Percentiles rank a stretch among this genome's conserved stretches.
phyloP scores from a whole-genome alignment of 2,329 filamentous ascomycete genomes.

The Fusarium stilboides region DNA sequence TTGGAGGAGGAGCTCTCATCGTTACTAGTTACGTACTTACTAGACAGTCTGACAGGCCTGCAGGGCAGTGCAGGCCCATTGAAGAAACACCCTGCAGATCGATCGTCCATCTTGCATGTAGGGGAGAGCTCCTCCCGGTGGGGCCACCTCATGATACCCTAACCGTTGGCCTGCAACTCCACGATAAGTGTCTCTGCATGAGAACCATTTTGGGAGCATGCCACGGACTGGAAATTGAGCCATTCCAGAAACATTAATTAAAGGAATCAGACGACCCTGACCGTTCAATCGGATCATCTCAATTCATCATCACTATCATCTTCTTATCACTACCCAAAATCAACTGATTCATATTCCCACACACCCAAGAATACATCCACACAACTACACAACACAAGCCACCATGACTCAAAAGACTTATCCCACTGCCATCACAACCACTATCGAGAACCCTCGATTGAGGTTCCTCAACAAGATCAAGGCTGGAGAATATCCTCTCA shows the following conservation, averaged over 20 bases:
- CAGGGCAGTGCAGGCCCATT: background rate
- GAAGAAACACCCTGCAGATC: background rate
- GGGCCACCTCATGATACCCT: background rate
- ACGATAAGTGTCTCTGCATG: background rate
- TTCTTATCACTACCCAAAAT: background rate
- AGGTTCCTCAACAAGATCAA: conserved; percentile 61
- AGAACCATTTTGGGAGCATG: background rate
- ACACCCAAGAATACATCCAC: background rate
- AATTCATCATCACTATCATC: background rate
- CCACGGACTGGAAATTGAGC: background rate
- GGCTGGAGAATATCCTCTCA: conserved; percentile 57
- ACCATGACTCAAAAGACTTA: conserved; percentile 28
- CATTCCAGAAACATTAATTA: background rate
- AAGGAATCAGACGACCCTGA: conserved; percentile 5
- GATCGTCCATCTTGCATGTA: background rate
- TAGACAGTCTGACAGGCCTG: background rate
- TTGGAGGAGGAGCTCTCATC: conserved; percentile 14
- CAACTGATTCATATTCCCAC: background rate
- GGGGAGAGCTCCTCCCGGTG: conserved; percentile 30
- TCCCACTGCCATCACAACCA: conserved; percentile 43
- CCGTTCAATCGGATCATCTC: background rate
- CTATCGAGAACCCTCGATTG: conserved; percentile 58
- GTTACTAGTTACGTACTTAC: background rate
- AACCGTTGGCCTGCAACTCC: no score
- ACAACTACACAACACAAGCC: background rate